Base-by-base conservation (phyloP, 2,329 filamentous ascomycete species). In the Epichloe uncinata region DNA sequence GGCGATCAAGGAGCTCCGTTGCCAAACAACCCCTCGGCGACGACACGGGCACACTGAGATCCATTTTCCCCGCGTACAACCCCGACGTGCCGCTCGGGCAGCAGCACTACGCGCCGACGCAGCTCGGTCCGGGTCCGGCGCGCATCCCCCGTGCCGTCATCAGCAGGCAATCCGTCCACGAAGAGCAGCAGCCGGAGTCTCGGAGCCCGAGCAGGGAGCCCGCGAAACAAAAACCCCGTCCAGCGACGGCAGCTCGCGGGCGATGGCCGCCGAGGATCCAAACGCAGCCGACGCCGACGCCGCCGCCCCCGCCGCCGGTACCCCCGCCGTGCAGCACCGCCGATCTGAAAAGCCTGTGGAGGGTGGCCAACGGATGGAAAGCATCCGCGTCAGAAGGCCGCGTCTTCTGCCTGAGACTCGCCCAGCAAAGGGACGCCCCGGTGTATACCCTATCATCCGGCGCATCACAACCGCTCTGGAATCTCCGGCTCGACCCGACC, bases 1-100 rank as follows among this genome's bases (percentile, higher is more conserved):
- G 66, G 45, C 66, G 69, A 16, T 78, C 76, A 1, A 68, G 74
- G 49, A 75, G 66, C 60, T 82, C 77, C 18, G 79, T 80, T 55
- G 74, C 75, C 47, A 81, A 81, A 56, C 64, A 69, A 22, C 77
- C 75, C 15, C 58, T 74, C 4, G 60, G 59, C 26, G 67, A 69
- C 22, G 63, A 65, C 8, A 43, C 74, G 56, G 52, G 57, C 7
- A 15, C 63, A 0, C 73, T 85, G 57, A 75, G 78, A 34, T 89
- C 85, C 22, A 88, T 90, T 58, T 90, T 90, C 58, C 85, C 85
- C 7, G 74, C 77, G 33, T 89, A 88, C 61, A 81, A 90, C 58
- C 82, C 80, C 3, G 75, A 74, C 1, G 61, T 87, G 22, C 72
- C 84, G 5, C 73, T 87, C 3, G 73, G 79, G 50, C 77, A 80